Conservation (phyloP, 2,329 filamentous ascomycete species). For the Colletotrichum sp. region DNA sequence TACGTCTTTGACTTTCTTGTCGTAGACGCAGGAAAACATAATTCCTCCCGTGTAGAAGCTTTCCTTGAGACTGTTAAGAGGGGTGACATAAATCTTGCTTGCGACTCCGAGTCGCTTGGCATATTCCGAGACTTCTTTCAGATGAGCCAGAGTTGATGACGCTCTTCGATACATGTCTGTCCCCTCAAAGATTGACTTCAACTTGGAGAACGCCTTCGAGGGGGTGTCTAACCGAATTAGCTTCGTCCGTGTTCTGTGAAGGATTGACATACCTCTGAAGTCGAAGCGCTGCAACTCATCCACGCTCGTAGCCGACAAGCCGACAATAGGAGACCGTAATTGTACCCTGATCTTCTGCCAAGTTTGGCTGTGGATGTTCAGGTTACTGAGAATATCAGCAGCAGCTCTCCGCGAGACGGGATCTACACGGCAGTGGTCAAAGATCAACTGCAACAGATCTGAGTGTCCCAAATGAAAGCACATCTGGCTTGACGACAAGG, state of each 20-base stretch:
- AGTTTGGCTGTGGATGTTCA: conserved; percentile 81
- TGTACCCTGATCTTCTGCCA: conserved; percentile 87
- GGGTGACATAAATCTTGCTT: conserved; percentile 83
- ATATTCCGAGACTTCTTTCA: conserved; percentile 80
- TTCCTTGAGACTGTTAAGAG: conserved; percentile 88
- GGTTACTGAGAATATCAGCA: conserved; percentile 84
- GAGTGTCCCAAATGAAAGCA: conserved; percentile 93
- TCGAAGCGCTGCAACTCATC: conserved; percentile 92
- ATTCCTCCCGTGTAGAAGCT: conserved; percentile 87
- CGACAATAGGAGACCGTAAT: conserved; percentile 79
- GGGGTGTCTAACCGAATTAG: conserved; percentile 49
- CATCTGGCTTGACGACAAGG: conserved; percentile 73
- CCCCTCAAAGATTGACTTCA: conserved; percentile 66
- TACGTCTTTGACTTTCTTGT: conserved; percentile 82
- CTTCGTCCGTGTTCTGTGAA: background rate
- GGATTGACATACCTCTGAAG: conserved; percentile 69
- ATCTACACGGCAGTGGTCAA: conserved; percentile 86
- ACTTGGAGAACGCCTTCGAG: conserved; percentile 60
- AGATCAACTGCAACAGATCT: conserved; percentile 83
- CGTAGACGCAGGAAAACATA: conserved; percentile 89
- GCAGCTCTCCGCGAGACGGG: conserved; percentile 70
- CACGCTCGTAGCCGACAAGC: conserved; percentile 85
- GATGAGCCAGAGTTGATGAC: conserved; percentile 77
- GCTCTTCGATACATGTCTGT: conserved; percentile 76
- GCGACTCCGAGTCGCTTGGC: conserved; percentile 76